Percentiles rank a stretch among this genome's conserved stretches.
Evolutionary conservation across 2,329 filamentous ascomycete genomes (phyloP).

Genomic region (Trichoderma simmonsii): DNA sequence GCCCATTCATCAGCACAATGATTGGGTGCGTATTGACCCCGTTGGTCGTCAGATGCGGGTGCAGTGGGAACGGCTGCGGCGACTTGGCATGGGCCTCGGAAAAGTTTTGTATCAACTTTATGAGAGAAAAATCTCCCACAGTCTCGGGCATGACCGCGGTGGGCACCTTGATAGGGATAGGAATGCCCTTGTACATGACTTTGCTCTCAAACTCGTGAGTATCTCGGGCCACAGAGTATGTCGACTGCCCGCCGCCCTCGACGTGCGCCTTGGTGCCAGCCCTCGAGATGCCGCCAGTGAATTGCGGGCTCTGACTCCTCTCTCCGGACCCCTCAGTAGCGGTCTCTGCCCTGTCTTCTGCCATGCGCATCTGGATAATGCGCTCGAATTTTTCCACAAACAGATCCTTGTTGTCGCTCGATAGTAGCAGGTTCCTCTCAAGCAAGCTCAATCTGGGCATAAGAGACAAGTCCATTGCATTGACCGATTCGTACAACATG

Average conservation of each 20-base stretch:
- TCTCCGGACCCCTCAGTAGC: conserved; percentile 38
- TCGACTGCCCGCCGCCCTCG: conserved; percentile 54
- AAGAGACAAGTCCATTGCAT: conserved; percentile 92
- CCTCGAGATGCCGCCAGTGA: conserved; percentile 51
- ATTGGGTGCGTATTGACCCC: conserved; percentile 89
- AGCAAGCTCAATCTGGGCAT: conserved; percentile 82
- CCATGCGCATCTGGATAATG: conserved; percentile 81
- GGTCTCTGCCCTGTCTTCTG: conserved; percentile 55
- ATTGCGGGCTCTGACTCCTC: conserved; percentile 43
- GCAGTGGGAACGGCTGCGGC: conserved; percentile 78
- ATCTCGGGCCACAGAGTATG: conserved; percentile 79
- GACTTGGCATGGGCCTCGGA: conserved; percentile 76
- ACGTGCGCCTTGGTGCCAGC: conserved; percentile 62
- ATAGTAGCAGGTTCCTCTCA: conserved; percentile 81
- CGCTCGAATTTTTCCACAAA: conserved; percentile 97
- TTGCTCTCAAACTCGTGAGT: conserved; percentile 97
- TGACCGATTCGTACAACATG: conserved; percentile 86
- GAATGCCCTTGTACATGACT: conserved; percentile 93
- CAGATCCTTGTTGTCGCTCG: conserved; percentile 90
- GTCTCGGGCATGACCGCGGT: conserved; percentile 92
- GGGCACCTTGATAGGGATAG: conserved; percentile 93
- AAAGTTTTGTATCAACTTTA: conserved; percentile 96
- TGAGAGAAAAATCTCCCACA: conserved; percentile 93
- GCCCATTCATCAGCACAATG: conserved; percentile 88
- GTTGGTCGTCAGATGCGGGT: conserved; percentile 90